phyloP scores from a whole-genome alignment of 2,329 filamentous ascomycete genomes.

The Tolypocladium inflatum region DNA sequence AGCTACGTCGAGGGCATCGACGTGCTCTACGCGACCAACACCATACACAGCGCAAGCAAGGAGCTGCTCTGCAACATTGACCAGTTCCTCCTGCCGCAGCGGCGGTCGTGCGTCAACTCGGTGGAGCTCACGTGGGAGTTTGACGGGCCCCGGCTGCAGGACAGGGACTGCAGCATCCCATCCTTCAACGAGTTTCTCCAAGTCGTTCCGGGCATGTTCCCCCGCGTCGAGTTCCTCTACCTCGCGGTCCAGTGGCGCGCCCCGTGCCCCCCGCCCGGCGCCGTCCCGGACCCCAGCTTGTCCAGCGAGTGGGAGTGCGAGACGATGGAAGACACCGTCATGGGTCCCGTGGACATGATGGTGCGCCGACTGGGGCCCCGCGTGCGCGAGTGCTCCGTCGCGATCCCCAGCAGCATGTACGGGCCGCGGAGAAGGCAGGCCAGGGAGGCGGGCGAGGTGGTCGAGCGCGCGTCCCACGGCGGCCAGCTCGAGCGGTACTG shows the following conservation, averaged over 20 bases:
- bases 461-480: conserved; percentile 8
- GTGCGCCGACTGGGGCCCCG: conserved; percentile 7
- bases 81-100: conserved; percentile 11
- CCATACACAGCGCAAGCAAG: conserved; percentile 12
- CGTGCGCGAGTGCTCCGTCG: conserved; percentile 11
- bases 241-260: conserved; percentile 8
- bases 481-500: conserved; percentile 12
- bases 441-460: background rate
- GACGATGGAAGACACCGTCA: background rate
- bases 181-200: conserved; percentile 9
- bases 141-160: conserved; percentile 4
- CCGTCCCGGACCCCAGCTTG: background rate
- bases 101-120: conserved; percentile 10
- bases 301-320: background rate
- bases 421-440: conserved; percentile 7
- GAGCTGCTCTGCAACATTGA: conserved; percentile 8
- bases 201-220: conserved; percentile 7
- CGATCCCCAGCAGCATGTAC: conserved; percentile 13
- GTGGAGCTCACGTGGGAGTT: conserved; percentile 16
- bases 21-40: conserved; percentile 19
- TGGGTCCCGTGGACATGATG: conserved; percentile 10
- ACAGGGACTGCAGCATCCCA: background rate
- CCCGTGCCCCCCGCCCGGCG: no score
- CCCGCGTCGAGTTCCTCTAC: conserved; percentile 6
- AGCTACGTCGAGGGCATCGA: conserved; percentile 19